These are phyloP conservation scores for Pseudozyma pruni DNA, from an alignment of 1,284 basidiomycete genomes.

Conservation along the genomic window DNA sequence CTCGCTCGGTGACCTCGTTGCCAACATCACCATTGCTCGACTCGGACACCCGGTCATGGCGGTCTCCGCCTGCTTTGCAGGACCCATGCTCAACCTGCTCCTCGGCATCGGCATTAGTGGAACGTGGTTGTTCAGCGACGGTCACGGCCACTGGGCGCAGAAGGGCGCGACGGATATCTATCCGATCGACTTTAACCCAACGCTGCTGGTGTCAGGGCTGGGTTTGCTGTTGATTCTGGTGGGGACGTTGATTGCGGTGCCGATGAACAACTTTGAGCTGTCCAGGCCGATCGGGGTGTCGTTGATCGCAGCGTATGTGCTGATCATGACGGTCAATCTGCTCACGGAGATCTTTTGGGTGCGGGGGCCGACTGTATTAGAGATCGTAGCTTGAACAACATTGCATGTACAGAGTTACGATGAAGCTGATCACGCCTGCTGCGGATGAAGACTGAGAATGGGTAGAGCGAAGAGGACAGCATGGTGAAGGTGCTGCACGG, in stretches of 20 bases:
- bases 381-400: constrained; percentile 1
- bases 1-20: constrained; percentile 93
- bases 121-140: constrained; percentile 45
- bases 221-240: constrained; percentile 81
- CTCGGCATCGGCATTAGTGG: constrained; percentile 86
- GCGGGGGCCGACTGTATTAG: constrained; percentile 21
- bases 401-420: background rate
- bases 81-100: constrained; percentile 95
- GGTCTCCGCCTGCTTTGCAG: constrained; percentile 91
- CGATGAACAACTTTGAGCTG: constrained; percentile 83
- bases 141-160: constrained; percentile 27
- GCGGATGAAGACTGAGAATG: too few species aligned
- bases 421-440: too few species aligned
- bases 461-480: too few species aligned
- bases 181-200: constrained; percentile 80
- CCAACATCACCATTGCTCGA: constrained; percentile 81
- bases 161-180: constrained; percentile 69
- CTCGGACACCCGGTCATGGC: constrained; percentile 67
- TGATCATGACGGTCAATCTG: constrained; percentile 59
- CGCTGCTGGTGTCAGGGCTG: constrained; percentile 82
- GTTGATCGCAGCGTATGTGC: constrained; percentile 78
- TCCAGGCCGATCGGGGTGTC: constrained; percentile 82
- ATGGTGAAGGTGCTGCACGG: background rate
- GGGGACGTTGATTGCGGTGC: constrained; percentile 84
- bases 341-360: constrained; percentile 55